Percentiles rank a stretch among this genome's conserved stretches.
Conservation (phyloP, 306 rosid genomes). For the Benincasa hispida region DNA sequence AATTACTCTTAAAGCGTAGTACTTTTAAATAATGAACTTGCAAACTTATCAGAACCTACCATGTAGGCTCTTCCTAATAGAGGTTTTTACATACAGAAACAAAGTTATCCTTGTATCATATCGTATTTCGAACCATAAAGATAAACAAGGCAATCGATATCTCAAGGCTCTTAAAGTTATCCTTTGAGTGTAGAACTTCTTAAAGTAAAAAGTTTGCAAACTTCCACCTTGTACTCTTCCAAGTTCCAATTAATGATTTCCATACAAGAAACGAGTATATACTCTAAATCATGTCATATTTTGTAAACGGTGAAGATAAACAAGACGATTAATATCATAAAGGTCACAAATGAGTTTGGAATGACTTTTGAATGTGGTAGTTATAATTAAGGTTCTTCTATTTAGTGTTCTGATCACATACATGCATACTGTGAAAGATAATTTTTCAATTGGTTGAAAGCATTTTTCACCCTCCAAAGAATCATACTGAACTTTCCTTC, state of each 20-base stretch:
- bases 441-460: not conserved
- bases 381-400: not conserved
- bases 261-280: not conserved
- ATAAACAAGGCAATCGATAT: not conserved
- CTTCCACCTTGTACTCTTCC: slow-evolving; percentile 74
- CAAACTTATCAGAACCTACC: slow-evolving; percentile 63
- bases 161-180: not conserved
- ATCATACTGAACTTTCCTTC: not conserved
- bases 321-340: not conserved
- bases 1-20: not conserved
- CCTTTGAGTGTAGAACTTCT: not conserved
- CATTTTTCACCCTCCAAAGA: not conserved
- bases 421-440: not conserved
- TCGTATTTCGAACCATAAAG: not conserved
- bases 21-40: too few species aligned
- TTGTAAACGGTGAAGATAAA: not conserved
- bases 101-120: not conserved
- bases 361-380: not conserved
- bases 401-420: not conserved
- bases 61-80: slow-evolving; percentile 62
- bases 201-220: slow-evolving; percentile 7
- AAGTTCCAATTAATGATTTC: slow-evolving; percentile 37
- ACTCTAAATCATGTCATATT: not conserved
- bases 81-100: slow-evolving; percentile 2
- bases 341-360: not conserved